Percentiles rank a stretch among this genome's conserved stretches.
These are phyloP conservation scores for Brassica napus DNA, from an alignment of 345 rosid genomes.

Conservation along the genomic window Da-Ae NC_063448.1:9375001-9375500, in stretches of 20 bases:
- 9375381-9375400: constrained; percentile 10
- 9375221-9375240: constrained; percentile 88
- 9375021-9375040: constrained; percentile 84
- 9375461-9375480: constrained; percentile 83
- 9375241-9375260: constrained; percentile 90
- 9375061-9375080: constrained; percentile 63
- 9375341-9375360: constrained; percentile 71
- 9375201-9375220: constrained; percentile 46
- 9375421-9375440: constrained; percentile 73
- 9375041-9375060: constrained; percentile 65
- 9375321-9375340: constrained; percentile 94
- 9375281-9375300: constrained; percentile 94
- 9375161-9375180: neutral
- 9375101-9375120: constrained; percentile 42
- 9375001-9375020: constrained; percentile 92
- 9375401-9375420: constrained; percentile 40
- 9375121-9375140: constrained; percentile 2
- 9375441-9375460: constrained; percentile 78
- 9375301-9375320: constrained; percentile 94
- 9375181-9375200: constrained; percentile 39
- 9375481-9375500: constrained; percentile 52
- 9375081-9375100: constrained; percentile 71
- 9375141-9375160: neutral
- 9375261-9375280: constrained; percentile 94
- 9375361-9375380: constrained; percentile 2